Evolutionary conservation across 371 early-diverging fungal genomes (phyloP).

Genomic region (Blakeslea trispora): DNA sequence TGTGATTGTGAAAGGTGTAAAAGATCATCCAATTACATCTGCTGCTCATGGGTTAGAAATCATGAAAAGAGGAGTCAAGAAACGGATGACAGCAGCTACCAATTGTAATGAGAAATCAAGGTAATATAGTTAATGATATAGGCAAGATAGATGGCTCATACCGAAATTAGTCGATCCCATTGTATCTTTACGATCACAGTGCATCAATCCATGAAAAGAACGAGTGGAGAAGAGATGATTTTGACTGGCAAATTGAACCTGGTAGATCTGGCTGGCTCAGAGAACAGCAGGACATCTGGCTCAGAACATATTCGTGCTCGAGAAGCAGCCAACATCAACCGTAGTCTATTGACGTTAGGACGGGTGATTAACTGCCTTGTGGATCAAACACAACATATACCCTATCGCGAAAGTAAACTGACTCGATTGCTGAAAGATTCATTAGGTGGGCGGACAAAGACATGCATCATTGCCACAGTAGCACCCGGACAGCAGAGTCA

Average conservation of each 20-base stretch:
- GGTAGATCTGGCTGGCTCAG: slow-evolving; percentile 98
- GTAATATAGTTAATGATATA: slow-evolving; percentile 26
- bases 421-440: slow-evolving; percentile 96
- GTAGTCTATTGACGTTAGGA: slow-evolving; percentile 89
- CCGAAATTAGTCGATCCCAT: slow-evolving; percentile 79
- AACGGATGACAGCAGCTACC: slow-evolving; percentile 86
- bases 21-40: slow-evolving; percentile 70
- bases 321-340: slow-evolving; percentile 93
- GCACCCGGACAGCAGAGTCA: slow-evolving; percentile 76
- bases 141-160: too few species aligned
- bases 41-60: slow-evolving; percentile 76
- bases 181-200: slow-evolving; percentile 92
- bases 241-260: slow-evolving; percentile 93
- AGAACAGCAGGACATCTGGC: slow-evolving; percentile 90
- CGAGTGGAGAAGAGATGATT: slow-evolving; percentile 80
- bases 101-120: slow-evolving; percentile 90
- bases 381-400: slow-evolving; percentile 80
- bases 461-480: slow-evolving; percentile 95
- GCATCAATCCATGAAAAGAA: slow-evolving; percentile 75
- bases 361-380: slow-evolving; percentile 92
- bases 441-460: slow-evolving; percentile 91
- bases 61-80: slow-evolving; percentile 74
- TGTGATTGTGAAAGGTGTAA: slow-evolving; percentile 80
- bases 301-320: slow-evolving; percentile 85
- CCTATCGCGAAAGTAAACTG: slow-evolving; percentile 93